Evolutionary conservation across 352 stramenopile species (phyloP), one percentile per base, ranked within the genome.

Genomic region (Globisporangium cylindrosporum): DNA sequence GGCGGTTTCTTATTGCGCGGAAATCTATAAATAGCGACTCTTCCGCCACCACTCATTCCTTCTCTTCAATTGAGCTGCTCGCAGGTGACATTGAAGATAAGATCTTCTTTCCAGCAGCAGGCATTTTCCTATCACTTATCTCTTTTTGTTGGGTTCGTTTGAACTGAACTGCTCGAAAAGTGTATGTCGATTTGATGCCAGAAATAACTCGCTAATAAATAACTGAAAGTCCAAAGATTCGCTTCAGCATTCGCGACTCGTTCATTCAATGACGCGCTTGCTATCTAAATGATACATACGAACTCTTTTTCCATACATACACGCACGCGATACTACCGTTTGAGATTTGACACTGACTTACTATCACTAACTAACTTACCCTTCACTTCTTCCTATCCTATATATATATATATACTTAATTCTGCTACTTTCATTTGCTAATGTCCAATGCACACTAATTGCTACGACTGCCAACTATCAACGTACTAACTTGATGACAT

Each of bases 401-500:
- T 32, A 32, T 29, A 29, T 29, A 22, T 9, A 20, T 49, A 22
- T 49, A 18, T 15, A 49, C 41, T 49, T 49, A n/a, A 49, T 49
- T 49, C 15, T 49, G 41, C 41, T 49, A 49, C 41, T 49, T 20
- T 49, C 41, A 18, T 49, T 20, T 49, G 41, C 41, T 49, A 49
- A 4, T 49, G 18, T 49, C 41, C 41, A 49, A 49, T 49, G 38
- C 38, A 48, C 38, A 48, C 14, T 12, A 48, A 49, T 43, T 15
- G 43, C 29, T 41, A 46, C 36, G 20, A 32, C 20, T 18, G 41
- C 5, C 59, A 18, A 53, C 34, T 54, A 48, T 14, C 38, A 48
- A 48, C 38, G 49, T 55, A 22, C 32, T 36, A 22, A 51, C 34
- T 55, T 59, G 54, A 59, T 48, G 38, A 53, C 46, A 53, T 15